Conservation (phyloP, 345 rosid genomes). For the Eucalyptus decipiens region DNA sequence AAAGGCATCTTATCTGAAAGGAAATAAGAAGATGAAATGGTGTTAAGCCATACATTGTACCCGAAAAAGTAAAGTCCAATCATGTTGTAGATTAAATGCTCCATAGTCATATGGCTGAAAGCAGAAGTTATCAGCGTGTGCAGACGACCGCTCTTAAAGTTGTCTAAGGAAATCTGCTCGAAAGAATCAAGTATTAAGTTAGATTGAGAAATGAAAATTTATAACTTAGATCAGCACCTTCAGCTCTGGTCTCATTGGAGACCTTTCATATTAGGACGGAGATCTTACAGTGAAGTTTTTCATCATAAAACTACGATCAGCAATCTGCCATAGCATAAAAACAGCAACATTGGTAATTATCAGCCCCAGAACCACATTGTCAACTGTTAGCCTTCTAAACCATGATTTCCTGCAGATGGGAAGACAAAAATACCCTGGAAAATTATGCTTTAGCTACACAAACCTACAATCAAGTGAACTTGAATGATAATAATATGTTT, state of each 20-base stretch:
- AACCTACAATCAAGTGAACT: no score
- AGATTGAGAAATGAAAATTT: background rate
- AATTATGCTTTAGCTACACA: accelerated
- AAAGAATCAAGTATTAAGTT: background rate
- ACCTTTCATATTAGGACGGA: background rate
- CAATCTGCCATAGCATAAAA: conserved; percentile 63
- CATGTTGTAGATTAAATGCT: conserved; percentile 72
- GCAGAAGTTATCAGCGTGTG: conserved; percentile 75
- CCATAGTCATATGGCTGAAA: conserved; percentile 67
- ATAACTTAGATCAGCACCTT: background rate
- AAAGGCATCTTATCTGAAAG: background rate
- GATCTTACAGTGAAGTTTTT: conserved; percentile 71
- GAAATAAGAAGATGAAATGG: background rate
- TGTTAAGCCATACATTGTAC: conserved; percentile 26
- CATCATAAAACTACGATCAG: conserved; percentile 44
- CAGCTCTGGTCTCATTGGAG: background rate
- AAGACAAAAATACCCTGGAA: no score
- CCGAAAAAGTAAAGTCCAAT: conserved; percentile 95
- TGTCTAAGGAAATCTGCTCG: conserved; percentile 75
- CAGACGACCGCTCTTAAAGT: conserved; percentile 48
- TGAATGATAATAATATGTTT: accelerated
- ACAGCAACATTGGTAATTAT: conserved; percentile 55
- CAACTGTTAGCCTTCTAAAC: conserved; percentile 23
- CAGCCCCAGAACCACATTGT: conserved; percentile 54
- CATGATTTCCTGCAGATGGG: conserved; percentile 40